A percentile compares a stretch with the other conserved stretches of the same genome.
These are phyloP conservation scores for Paspalum vaginatum DNA, from an alignment of 176 grass and related monocot genomes.

Conservation along the genomic window DNA sequence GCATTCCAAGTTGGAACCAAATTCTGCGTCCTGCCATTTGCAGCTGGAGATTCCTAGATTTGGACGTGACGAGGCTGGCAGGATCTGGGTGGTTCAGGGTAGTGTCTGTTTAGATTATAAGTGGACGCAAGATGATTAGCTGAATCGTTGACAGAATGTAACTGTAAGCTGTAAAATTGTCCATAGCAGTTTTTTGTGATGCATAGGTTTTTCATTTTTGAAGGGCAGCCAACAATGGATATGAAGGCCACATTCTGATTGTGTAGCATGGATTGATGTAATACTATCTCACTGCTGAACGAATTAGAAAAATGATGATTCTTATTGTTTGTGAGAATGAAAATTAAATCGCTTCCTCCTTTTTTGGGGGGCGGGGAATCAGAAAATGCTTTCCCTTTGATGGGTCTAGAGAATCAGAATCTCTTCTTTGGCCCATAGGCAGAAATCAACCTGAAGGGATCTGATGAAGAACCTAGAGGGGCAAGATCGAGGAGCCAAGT, in stretches of 20 bases:
- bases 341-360: no score
- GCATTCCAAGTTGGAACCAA: not conserved
- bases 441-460: no score
- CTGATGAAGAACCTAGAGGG: no score
- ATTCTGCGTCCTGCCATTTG: not conserved
- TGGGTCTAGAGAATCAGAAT: no score
- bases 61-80: slow-evolving; percentile 17
- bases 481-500: no score
- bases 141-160: not conserved
- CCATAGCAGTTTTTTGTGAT: slow-evolving; percentile 34
- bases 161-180: slow-evolving; percentile 45
- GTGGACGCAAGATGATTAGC: slow-evolving; percentile 10
- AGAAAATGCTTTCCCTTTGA: no score
- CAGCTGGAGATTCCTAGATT: not conserved
- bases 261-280: not conserved
- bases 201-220: slow-evolving; percentile 4
- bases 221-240: not conserved
- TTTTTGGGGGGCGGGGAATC: no score
- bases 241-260: not conserved
- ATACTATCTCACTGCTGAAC: no score
- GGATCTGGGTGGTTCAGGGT: slow-evolving; percentile 26
- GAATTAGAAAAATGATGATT: no score
- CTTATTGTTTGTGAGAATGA: no score
- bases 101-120: slow-evolving; percentile 22
- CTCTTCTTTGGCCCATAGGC: no score